Conservation (phyloP, 305 asterid species). For the Solanum hybrid region DNA sequence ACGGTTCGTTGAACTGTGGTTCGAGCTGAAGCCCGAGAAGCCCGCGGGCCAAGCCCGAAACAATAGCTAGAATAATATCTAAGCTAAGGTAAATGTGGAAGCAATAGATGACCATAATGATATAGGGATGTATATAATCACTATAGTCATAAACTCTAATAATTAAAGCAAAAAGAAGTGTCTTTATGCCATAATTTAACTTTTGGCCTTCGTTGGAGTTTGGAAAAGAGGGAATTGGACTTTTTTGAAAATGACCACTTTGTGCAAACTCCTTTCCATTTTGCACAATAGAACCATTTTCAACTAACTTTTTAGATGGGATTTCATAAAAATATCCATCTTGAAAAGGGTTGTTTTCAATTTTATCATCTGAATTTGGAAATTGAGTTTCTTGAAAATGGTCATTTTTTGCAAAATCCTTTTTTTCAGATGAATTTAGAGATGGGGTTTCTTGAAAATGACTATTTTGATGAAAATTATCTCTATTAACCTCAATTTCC, state of each 20-base stretch:
- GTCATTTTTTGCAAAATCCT: background rate
- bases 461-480: background rate
- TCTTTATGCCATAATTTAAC: constrained; percentile 36
- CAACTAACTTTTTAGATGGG: background rate
- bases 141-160: constrained; percentile 29
- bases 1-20: constrained; percentile 66
- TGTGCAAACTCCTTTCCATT: background rate
- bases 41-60: constrained; percentile 38
- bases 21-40: constrained; percentile 48
- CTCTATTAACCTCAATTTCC: background rate
- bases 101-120: constrained; percentile 22
- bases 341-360: background rate
- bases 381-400: background rate
- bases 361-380: background rate
- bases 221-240: background rate
- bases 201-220: background rate
- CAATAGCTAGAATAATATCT: constrained; percentile 40
- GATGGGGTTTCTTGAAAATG: background rate
- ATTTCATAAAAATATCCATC: background rate
- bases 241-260: background rate
- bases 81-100: constrained; percentile 39
- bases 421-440: background rate
- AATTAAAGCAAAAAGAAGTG: constrained; percentile 25
- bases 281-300: background rate
- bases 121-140: constrained; percentile 17